phyloP scores from a whole-genome alignment of 1,284 basidiomycete genomes.

The Puccinia sorghi region DNA sequence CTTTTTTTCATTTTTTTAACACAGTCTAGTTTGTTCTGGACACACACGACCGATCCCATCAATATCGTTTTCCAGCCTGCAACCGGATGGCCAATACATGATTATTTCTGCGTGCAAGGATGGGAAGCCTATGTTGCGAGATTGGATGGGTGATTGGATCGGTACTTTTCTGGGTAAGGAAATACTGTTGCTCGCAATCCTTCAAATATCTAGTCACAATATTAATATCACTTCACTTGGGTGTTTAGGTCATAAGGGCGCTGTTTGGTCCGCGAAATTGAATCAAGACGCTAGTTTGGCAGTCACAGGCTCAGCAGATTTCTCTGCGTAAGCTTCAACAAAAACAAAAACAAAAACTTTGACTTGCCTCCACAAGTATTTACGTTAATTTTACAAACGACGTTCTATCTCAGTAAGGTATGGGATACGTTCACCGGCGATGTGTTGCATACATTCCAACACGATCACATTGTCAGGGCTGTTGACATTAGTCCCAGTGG shows the following conservation, averaged over 20 bases:
- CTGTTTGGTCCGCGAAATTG: constrained; percentile 95
- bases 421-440: constrained; percentile 95
- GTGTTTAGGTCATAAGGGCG: constrained; percentile 80
- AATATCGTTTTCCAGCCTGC: constrained; percentile 42
- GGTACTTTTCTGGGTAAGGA: constrained; percentile 81
- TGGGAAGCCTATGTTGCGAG: constrained; percentile 47
- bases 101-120: constrained; percentile 50
- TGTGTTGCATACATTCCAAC: constrained; percentile 84
- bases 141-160: constrained; percentile 83
- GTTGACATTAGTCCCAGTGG: constrained; percentile 76
- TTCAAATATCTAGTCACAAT: background rate
- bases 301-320: constrained; percentile 92
- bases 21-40: constrained; percentile 44
- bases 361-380: background rate
- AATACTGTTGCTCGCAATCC: background rate
- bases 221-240: background rate
- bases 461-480: constrained; percentile 96
- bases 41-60: constrained; percentile 48
- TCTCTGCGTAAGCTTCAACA: constrained; percentile 75
- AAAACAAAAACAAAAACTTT: background rate
- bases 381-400: background rate
- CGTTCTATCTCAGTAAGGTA: constrained; percentile 69
- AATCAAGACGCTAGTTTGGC: constrained; percentile 71
- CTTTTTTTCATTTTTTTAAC: background rate
- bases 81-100: constrained; percentile 49